These are phyloP conservation scores for Epichloe sp. DNA, from an alignment of 2,329 filamentous ascomycete species.

Conservation along the genomic window DNA sequence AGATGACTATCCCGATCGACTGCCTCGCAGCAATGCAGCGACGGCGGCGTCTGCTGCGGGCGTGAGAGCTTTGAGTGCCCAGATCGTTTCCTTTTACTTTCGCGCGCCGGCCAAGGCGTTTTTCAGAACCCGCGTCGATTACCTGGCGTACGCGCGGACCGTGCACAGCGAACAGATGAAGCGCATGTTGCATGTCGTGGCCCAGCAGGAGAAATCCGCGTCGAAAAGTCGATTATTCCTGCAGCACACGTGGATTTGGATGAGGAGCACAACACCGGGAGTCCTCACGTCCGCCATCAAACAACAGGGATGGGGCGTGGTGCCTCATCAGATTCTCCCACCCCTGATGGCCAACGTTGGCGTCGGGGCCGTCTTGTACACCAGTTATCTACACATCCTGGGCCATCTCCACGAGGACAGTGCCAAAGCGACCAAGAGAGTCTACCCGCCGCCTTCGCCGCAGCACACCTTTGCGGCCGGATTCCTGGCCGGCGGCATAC, in stretches of 20 bases:
- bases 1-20: slow-evolving; percentile 30
- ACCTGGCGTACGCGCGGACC: slow-evolving; percentile 45
- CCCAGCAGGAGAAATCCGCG: slow-evolving; percentile 19
- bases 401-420: slow-evolving; percentile 54
- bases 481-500: slow-evolving; percentile 52
- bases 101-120: slow-evolving; percentile 84
- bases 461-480: slow-evolving; percentile 56
- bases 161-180: slow-evolving; percentile 35
- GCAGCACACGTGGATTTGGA: slow-evolving; percentile 32
- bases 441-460: slow-evolving; percentile 56
- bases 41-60: slow-evolving; percentile 74
- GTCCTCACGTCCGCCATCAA: slow-evolving; percentile 54
- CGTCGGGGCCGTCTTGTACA: slow-evolving; percentile 64
- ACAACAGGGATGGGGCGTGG: slow-evolving; percentile 59
- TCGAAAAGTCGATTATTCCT: slow-evolving; percentile 21
- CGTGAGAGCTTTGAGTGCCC: slow-evolving; percentile 70
- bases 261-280: slow-evolving; percentile 55
- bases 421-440: slow-evolving; percentile 39
- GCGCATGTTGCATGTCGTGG: slow-evolving; percentile 22
- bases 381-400: slow-evolving; percentile 59
- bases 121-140: slow-evolving; percentile 82
- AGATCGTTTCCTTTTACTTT: slow-evolving; percentile 83
- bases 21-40: slow-evolving; percentile 40
- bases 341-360: slow-evolving; percentile 62
- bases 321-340: slow-evolving; percentile 65